These are phyloP conservation scores for Periconia macrospinosa DNA, from an alignment of 2,329 filamentous ascomycete genomes.

Conservation along the genomic window DNA sequence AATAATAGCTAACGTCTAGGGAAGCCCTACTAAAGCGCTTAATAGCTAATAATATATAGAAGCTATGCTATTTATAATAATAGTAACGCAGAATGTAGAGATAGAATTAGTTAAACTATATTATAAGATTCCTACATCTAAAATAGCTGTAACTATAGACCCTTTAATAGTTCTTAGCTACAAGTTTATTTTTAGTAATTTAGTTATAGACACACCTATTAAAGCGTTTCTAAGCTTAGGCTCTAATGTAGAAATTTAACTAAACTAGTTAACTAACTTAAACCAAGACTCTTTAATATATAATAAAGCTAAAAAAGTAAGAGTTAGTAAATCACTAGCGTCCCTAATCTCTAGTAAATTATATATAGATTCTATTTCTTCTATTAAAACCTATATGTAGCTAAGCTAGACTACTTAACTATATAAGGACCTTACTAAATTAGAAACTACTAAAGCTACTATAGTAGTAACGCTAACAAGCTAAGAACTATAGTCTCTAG, in stretches of 20 bases:
- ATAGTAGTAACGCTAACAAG: neutral
- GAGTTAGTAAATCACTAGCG: no score
- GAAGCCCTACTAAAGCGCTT: neutral
- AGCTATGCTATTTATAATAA: neutral
- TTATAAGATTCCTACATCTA: neutral
- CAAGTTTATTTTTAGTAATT: neutral
- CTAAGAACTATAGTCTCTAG: neutral
- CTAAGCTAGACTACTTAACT: neutral
- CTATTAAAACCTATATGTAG: neutral
- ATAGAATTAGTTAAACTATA: neutral
- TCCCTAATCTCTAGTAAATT: no score
- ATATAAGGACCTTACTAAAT: neutral
- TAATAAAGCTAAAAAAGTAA: neutral
- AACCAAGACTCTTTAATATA: neutral
- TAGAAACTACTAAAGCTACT: neutral
- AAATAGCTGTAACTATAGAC: neutral
- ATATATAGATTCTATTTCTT: neutral
- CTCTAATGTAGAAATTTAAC: neutral
- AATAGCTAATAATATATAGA: neutral
- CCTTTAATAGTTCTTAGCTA: neutral
- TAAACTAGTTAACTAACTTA: neutral
- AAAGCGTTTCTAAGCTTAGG: neutral
- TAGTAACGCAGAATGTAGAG: neutral
- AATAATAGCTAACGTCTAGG: neutral
- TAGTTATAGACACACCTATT: neutral